These are phyloP conservation scores for Papilionanthe hybrid DNA, from an alignment of 116 monocot genomes.

Conservation along the genomic window DNA sequence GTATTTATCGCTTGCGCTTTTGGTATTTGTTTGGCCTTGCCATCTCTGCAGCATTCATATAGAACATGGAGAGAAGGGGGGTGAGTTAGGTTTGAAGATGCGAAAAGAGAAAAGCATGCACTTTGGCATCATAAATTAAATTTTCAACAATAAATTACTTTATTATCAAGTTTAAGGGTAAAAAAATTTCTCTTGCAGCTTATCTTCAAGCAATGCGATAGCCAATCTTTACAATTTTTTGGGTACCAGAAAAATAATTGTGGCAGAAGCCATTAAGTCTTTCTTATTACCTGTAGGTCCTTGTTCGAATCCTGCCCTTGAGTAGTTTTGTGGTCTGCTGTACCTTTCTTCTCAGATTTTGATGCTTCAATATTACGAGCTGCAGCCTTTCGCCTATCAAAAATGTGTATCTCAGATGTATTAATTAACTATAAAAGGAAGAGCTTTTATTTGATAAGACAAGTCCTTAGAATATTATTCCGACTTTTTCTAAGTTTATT, in stretches of 20 bases:
- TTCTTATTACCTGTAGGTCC: slow-evolving; percentile 28
- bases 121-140: not conserved
- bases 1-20: slow-evolving; percentile 42
- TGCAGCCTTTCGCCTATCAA: slow-evolving; percentile 50
- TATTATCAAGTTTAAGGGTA: not conserved
- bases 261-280: not conserved
- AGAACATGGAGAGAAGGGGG: not conserved
- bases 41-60: slow-evolving; percentile 24
- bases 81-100: not conserved
- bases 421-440: not conserved
- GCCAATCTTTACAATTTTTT: not conserved
- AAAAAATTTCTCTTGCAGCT: not conserved
- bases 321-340: slow-evolving; percentile 26
- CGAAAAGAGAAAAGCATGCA: not conserved
- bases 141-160: not conserved
- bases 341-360: slow-evolving; percentile 28
- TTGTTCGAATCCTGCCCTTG: slow-evolving; percentile 29
- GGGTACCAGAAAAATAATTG: not conserved
- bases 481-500: not conserved
- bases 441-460: not conserved
- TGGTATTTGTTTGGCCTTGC: slow-evolving; percentile 32
- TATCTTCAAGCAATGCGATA: not conserved
- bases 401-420: not conserved
- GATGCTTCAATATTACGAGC: slow-evolving; percentile 30
- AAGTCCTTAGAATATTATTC: not conserved